These are phyloP conservation scores for Ophiocordyceps robertsii DNA, from an alignment of 2,329 filamentous ascomycete genomes.

Conservation along the genomic window DNA sequence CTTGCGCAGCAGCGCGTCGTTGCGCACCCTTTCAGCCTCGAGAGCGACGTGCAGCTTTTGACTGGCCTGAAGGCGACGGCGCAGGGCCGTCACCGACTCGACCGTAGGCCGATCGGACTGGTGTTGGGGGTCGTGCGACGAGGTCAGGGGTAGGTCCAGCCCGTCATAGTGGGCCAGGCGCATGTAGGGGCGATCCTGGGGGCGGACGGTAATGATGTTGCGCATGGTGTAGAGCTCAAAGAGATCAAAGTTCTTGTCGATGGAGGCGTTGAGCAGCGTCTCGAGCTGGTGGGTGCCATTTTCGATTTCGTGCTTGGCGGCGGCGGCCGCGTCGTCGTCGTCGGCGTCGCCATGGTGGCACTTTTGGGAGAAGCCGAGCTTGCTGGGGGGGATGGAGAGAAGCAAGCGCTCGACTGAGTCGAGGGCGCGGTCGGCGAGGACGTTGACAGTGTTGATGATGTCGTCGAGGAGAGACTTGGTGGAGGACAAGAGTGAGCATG, in stretches of 20 bases:
- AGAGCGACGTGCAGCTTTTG: constrained; percentile 59
- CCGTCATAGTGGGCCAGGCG: constrained; percentile 75
- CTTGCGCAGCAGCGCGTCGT: constrained; percentile 54
- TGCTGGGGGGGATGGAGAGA: constrained; percentile 55
- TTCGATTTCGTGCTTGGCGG: constrained; percentile 58
- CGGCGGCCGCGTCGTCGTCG: constrained; percentile 19
- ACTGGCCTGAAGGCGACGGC: constrained; percentile 66
- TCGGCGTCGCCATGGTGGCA: not conserved
- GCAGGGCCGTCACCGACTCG: constrained; percentile 57
- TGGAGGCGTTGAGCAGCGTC: constrained; percentile 65
- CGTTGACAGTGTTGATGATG: constrained; percentile 94
- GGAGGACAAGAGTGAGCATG: not conserved
- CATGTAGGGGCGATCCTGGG: constrained; percentile 65
- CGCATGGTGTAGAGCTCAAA: constrained; percentile 83
- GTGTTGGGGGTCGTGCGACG: constrained; percentile 4
- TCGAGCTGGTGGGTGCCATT: constrained; percentile 77
- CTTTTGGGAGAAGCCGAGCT: constrained; percentile 57
- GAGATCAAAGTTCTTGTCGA: constrained; percentile 75
- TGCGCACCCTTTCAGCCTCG: constrained; percentile 54
- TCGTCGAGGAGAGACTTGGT: constrained; percentile 86
- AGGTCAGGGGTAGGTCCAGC: constrained; percentile 28
- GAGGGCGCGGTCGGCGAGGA: constrained; percentile 79
- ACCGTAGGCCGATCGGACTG: constrained; percentile 33
- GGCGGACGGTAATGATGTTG: constrained; percentile 61
- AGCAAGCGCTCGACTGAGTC: constrained; percentile 79